Conservation (phyloP, 2,329 filamentous ascomycete genomes). For the Drechslerella stenobrocha region DNA sequence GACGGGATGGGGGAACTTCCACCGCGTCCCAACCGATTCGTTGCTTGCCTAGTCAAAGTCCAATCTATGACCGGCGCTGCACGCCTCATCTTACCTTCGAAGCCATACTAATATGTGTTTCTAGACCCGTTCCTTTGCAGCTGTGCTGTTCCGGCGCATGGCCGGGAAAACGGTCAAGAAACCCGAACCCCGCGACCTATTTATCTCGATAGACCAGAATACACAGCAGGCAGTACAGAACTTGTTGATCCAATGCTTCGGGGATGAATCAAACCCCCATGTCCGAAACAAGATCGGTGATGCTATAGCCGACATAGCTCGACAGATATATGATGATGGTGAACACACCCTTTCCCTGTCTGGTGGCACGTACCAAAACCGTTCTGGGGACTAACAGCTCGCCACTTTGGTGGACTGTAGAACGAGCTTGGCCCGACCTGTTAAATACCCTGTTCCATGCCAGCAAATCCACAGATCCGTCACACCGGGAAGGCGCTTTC, state of each 20-base stretch:
- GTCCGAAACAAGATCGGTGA: conserved; percentile 96
- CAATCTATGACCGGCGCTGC: too few species aligned
- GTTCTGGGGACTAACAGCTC: not conserved
- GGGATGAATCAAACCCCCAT: conserved; percentile 68
- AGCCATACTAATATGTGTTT: conserved; percentile 19
- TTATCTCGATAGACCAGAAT: conserved; percentile 69
- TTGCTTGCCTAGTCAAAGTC: too few species aligned
- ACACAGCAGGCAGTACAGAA: conserved; percentile 50
- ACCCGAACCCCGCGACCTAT: conserved; percentile 70
- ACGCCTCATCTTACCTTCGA: not conserved
- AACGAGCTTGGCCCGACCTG: conserved; percentile 85
- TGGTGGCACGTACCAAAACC: conserved; percentile 12
- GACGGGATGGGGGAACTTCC: not conserved
- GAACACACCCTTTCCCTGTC: conserved; percentile 55
- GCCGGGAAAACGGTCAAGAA: conserved; percentile 80
- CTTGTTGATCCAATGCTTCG: conserved; percentile 51
- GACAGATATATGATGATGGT: conserved; percentile 93
- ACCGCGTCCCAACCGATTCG: too few species aligned
- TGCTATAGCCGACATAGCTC: conserved; percentile 91
- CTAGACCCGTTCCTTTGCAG: conserved; percentile 84
- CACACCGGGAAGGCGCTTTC: conserved; percentile 88
- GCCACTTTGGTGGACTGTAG: conserved; percentile 60
- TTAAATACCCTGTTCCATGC: conserved; percentile 83
- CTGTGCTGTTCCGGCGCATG: conserved; percentile 92
- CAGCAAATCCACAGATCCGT: conserved; percentile 79